Evolutionary conservation across 2,329 filamentous ascomycete species (phyloP).

Genomic region (Alternaria alternata): DNA sequence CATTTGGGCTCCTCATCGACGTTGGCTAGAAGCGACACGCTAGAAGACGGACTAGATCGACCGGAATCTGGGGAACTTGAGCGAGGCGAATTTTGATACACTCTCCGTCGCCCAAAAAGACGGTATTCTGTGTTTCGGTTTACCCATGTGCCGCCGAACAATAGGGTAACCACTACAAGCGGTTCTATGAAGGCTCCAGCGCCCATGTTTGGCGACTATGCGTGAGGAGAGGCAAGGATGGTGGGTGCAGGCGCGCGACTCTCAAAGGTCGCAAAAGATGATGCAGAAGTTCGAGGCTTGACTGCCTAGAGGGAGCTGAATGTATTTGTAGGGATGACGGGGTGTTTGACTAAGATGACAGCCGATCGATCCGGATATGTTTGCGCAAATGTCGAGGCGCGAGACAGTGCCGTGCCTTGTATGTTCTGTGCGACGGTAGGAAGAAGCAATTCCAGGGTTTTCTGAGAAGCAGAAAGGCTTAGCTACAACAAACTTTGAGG

Average conservation of each 20-base stretch:
- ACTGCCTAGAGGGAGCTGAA: background rate
- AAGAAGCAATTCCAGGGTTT: background rate
- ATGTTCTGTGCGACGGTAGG: background rate
- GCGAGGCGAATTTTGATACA: constrained; percentile 35
- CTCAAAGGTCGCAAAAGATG: background rate
- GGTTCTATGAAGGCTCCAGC: constrained; percentile 67
- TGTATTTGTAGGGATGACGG: background rate
- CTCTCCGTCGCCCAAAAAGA: constrained; percentile 41
- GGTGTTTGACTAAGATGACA: background rate
- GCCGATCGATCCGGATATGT: constrained; percentile 1
- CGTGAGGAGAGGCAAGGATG: background rate
- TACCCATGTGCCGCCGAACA: constrained; percentile 69
- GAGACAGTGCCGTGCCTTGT: constrained; percentile 1
- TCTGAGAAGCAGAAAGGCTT: background rate
- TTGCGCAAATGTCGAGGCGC: background rate
- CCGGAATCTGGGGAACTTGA: constrained; percentile 55
- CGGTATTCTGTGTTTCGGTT: constrained; percentile 60
- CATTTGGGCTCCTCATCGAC: constrained; percentile 56
- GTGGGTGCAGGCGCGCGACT: background rate
- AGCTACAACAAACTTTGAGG: background rate
- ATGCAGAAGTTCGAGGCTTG: background rate
- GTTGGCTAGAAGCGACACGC: constrained; percentile 52
- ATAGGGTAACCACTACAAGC: constrained; percentile 66
- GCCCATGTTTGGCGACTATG: constrained; percentile 55
- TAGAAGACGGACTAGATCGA: constrained; percentile 50